Percentiles rank a stretch among this genome's conserved stretches.
phyloP scores from a whole-genome alignment of 441 rosid genomes.

The Eugenia klotzschiana region DNA sequence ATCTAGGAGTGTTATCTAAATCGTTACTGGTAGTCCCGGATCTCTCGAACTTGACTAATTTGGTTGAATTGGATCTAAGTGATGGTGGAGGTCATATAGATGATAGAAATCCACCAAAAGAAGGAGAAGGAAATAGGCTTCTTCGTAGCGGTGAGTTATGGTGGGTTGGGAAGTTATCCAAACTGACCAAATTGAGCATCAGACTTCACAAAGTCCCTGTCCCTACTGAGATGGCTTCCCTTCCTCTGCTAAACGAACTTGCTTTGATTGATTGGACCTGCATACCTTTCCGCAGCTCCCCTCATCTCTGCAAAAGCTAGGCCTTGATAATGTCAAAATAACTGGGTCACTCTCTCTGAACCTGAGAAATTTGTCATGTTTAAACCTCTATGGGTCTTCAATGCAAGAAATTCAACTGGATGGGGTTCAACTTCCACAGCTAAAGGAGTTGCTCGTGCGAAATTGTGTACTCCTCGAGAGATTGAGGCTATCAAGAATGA shows the following conservation, averaged over 20 bases:
- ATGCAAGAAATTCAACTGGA: background rate
- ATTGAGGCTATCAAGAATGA: background rate
- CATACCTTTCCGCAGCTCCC: background rate
- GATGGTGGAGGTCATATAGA: background rate
- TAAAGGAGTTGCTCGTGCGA: background rate
- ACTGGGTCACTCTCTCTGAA: too few species aligned
- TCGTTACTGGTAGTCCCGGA: fast-evolving
- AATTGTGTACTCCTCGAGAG: background rate
- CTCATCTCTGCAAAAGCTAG: background rate
- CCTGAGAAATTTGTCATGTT: background rate
- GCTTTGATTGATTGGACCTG: background rate
- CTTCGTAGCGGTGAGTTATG: background rate
- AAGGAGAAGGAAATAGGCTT: background rate
- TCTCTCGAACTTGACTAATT: background rate
- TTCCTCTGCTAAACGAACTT: background rate
- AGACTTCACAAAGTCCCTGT: background rate
- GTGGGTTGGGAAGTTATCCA: background rate
- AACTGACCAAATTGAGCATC: background rate
- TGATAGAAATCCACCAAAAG: too few species aligned
- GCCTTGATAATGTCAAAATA: background rate
- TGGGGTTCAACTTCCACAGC: background rate
- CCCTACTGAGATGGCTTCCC: background rate
- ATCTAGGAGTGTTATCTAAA: background rate
- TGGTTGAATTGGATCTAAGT: background rate
- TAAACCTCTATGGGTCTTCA: background rate